Percentiles rank a stretch among this genome's conserved stretches.
phyloP scores from a whole-genome alignment of 768 basidiomycete genomes.

The Mycena indigotica region DNA sequence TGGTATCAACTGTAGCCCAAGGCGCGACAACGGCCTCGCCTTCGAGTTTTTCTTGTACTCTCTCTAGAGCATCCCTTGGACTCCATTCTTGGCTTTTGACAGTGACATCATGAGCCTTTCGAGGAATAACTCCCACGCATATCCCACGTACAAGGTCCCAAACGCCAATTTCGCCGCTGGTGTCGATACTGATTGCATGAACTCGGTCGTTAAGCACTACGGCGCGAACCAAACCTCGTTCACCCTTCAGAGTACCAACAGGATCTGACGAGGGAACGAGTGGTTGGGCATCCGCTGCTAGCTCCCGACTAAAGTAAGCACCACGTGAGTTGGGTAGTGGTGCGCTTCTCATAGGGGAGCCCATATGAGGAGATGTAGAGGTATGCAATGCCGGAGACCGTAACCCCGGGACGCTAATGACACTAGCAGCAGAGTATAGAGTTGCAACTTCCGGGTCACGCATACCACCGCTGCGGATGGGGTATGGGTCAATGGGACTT shows the following conservation, averaged over 20 bases:
- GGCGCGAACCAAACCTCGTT: conserved; percentile 79
- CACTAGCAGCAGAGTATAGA: conserved; percentile 82
- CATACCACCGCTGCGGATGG: conserved; percentile 39
- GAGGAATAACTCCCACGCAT: conserved; percentile 73
- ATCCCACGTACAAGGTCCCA: conserved; percentile 87
- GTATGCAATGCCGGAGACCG: conserved; percentile 28
- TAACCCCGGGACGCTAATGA: conserved; percentile 64
- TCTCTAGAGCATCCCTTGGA: conserved; percentile 83
- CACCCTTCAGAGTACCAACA: conserved; percentile 60
- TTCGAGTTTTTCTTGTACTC: conserved; percentile 88
- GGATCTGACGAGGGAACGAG: conserved; percentile 60
- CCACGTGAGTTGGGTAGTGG: conserved; percentile 40
- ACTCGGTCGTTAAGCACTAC: conserved; percentile 84
- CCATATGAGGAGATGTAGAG: conserved; percentile 28
- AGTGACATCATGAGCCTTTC: conserved; percentile 72
- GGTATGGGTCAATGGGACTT: conserved; percentile 66
- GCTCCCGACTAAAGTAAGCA: conserved; percentile 71
- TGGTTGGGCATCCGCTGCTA: conserved; percentile 76
- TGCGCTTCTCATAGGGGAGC: conserved; percentile 25
- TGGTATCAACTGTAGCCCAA: conserved; percentile 91
- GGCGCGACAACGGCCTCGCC: conserved; percentile 84
- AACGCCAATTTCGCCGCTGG: conserved; percentile 81
- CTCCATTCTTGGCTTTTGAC: conserved; percentile 56
- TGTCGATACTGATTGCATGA: conserved; percentile 90
- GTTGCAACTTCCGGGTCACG: conserved; percentile 82